Evolutionary conservation across 2,329 filamentous ascomycete genomes (phyloP).

Genomic region (Juglanconis oblonga): DNA sequence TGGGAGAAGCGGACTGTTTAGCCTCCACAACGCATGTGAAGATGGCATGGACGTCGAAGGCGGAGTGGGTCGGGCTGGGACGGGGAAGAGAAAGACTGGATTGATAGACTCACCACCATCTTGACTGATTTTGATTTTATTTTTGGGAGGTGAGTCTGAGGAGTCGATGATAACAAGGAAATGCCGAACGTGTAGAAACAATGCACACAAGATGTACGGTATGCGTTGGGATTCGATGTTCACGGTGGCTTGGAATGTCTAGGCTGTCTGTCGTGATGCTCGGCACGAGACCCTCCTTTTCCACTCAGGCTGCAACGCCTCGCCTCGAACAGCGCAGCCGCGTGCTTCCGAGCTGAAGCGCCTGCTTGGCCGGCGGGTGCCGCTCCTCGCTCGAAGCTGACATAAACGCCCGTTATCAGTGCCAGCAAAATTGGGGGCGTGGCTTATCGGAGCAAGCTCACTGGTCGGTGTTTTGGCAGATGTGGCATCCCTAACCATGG

Average conservation of each 20-base stretch:
- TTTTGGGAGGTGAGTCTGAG: not conserved
- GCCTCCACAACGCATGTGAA: slow-evolving; percentile 29
- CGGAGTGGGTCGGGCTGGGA: not conserved
- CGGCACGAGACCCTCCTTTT: slow-evolving; percentile 2
- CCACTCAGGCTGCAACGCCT: not conserved
- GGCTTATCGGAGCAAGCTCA: slow-evolving; percentile 10
- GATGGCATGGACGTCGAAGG: slow-evolving; percentile 14
- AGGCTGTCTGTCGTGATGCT: not conserved
- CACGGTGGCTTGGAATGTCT: not conserved
- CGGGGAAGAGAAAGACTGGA: not conserved
- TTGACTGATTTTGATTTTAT: slow-evolving; percentile 15
- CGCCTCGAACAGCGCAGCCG: not conserved
- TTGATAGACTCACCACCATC: slow-evolving; percentile 26
- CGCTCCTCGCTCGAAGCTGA: not conserved
- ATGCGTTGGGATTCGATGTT: not conserved
- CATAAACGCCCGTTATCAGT: not conserved
- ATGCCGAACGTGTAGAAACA: not conserved
- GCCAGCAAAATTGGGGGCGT: not conserved
- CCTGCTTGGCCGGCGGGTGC: not conserved
- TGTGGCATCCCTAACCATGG: not conserved
- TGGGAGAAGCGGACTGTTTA: slow-evolving; percentile 36
- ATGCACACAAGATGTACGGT: not conserved
- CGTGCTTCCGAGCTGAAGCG: not conserved
- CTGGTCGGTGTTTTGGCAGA: not conserved
- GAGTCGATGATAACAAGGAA: not conserved